Percentiles rank a stretch among this genome's conserved stretches.
Conservation (phyloP, 805 yeast genomes). For the Metschnikowia santaceciliae region DNA sequence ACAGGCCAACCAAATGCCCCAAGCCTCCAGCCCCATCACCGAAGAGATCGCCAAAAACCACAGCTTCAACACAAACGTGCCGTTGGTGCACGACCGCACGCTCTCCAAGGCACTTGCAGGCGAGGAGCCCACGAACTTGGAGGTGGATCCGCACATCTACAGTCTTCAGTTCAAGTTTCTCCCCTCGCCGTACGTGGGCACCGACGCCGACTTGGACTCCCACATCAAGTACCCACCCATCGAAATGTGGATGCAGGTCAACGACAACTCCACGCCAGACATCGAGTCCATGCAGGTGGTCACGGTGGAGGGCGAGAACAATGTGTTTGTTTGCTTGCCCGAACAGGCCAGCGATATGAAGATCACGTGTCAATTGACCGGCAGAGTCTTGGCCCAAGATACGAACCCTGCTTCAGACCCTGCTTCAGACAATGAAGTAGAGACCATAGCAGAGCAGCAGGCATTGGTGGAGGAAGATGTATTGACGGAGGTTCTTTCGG, state of each 20-base stretch:
- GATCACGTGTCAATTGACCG: slow-evolving; percentile 37
- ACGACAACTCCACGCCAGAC: slow-evolving; percentile 33
- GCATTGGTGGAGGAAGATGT: not conserved
- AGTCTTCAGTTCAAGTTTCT: slow-evolving; percentile 43
- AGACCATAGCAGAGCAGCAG: slow-evolving; percentile 3
- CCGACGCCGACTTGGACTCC: slow-evolving; percentile 8
- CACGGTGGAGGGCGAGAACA: slow-evolving; percentile 44
- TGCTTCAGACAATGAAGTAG: no score
- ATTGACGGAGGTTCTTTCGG: slow-evolving; percentile 11
- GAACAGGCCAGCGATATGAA: slow-evolving; percentile 40
- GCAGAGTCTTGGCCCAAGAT: slow-evolving; percentile 22
- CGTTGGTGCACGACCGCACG: slow-evolving; percentile 29
- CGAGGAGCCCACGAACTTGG: slow-evolving; percentile 11
- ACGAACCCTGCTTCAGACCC: no score
- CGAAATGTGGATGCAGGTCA: slow-evolving; percentile 52
- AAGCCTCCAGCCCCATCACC: not conserved
- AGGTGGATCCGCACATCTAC: slow-evolving; percentile 26
- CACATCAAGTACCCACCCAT: slow-evolving; percentile 46
- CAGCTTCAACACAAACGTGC: slow-evolving; percentile 33
- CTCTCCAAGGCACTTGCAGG: slow-evolving; percentile 27
- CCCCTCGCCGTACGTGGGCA: slow-evolving; percentile 38
- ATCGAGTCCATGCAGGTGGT: slow-evolving; percentile 39
- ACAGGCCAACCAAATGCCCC: slow-evolving; percentile 3
- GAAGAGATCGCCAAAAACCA: slow-evolving; percentile 2
- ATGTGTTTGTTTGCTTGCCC: slow-evolving; percentile 42